Base-by-base conservation (phyloP, 2,329 filamentous ascomycete genomes). In the Trichoderma koningii region DNA sequence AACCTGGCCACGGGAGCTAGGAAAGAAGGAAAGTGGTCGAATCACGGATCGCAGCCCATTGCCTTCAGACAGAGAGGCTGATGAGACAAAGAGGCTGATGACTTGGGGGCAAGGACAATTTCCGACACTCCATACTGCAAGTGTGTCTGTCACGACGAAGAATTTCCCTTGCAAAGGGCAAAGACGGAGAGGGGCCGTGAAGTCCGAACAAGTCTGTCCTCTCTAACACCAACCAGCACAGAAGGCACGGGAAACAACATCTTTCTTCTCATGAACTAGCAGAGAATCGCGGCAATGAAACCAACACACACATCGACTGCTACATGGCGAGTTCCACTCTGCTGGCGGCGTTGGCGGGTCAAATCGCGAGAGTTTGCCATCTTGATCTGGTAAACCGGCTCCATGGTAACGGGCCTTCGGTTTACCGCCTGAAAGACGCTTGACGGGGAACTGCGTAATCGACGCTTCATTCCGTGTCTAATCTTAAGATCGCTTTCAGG, bases 1-100 rank as follows among this genome's bases (percentile, higher is more conserved):
- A 30, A 57, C 62, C n/a, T 42, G 15, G n/a, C 30, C 55, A 51
- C 62, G 47, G 47, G 38, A 56, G 30, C 62, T 55, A 64, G 53
- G 45, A 47, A 50, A 12, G 7, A 7, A 34, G 30, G 30, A 34
- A 30, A 34, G 19, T 17, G n/a, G 34, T 59, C 45, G 23, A 57
- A 52, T 44, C 47, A 57, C 62, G 42, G 41, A 41, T 44, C 14
- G 52, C 23, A 21, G 48, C 7, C 12, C 12, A 44, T 44, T 23
- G 23, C 26, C 23, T 42, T 23, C 9, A 21, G 12, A 23, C 44
- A 28, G 26, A 61, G 34, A 30, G 17, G 7, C 28, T 44, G 30
- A 34, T 34, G 30, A 34, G 30, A 23, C 44, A 28, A n/a, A 52
- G 34, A 30, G 17, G 7, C 28, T 44, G 30, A 34, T 34, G 30